Evolutionary conservation across 768 basidiomycete species (phyloP).

Genomic region (Rhizopogon salebrosus): DNA sequence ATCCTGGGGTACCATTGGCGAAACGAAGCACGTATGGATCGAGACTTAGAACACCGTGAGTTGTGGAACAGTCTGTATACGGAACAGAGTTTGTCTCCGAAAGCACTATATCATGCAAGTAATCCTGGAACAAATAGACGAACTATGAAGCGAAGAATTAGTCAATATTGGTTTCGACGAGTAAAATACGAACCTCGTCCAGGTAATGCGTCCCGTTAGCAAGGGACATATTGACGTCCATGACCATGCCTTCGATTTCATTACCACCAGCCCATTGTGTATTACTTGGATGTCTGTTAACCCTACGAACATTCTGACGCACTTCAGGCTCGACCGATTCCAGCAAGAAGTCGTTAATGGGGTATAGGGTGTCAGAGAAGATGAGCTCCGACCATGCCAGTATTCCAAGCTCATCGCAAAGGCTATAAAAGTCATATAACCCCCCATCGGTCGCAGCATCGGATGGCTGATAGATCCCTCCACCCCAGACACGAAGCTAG

Average conservation of each 20-base stretch:
- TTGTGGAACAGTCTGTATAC: conserved; percentile 59
- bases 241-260: conserved; percentile 53
- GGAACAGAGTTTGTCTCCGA: conserved; percentile 50
- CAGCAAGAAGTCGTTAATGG: conserved; percentile 49
- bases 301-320: conserved; percentile 48
- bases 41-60: conserved; percentile 49
- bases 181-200: conserved; percentile 35
- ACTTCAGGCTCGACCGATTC: conserved; percentile 50
- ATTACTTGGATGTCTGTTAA: conserved; percentile 53
- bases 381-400: conserved; percentile 60
- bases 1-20: conserved; percentile 43
- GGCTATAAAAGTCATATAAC: conserved; percentile 50
- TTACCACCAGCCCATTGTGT: conserved; percentile 60
- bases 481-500: conserved; percentile 57
- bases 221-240: conserved; percentile 28
- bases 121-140: conserved; percentile 46
- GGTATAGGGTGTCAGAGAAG: conserved; percentile 53
- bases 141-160: conserved; percentile 28
- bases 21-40: conserved; percentile 50
- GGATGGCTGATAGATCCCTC: conserved; percentile 48
- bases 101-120: conserved; percentile 41
- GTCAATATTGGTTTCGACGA: not conserved
- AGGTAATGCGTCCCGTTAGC: conserved; percentile 43
- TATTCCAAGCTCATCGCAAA: conserved; percentile 57
- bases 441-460: conserved; percentile 35